Evolutionary conservation across 768 basidiomycete genomes (phyloP), one percentile per base, ranked within the genome.

Genomic region (Crepidotus variabilis): DNA sequence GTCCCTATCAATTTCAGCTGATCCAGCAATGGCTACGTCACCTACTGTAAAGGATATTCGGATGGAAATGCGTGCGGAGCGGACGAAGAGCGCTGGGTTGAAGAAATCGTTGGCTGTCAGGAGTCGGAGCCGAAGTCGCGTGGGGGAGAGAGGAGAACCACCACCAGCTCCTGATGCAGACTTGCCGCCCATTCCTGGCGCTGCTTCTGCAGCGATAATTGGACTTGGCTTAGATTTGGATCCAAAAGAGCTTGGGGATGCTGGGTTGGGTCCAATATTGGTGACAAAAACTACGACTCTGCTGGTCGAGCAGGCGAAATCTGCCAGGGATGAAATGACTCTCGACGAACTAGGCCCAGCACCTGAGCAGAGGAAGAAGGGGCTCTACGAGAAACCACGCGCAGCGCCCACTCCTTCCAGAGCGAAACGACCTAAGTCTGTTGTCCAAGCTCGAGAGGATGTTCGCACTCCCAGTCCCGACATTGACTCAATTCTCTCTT

Each of bases 11-110:
- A n/a, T 43, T 11, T 18, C 33, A 43, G 11, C 45, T 18, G 22
- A 32, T 21, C 36, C 4, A 28, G 24, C 35, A 28, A 11, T 20
- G 22, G 33, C 14, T 16, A 48, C 32, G 14, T 33, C 50, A 6
- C 32, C 43, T 1, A 59, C 62, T 11, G 51, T 64, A 18, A 67
- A 67, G 62, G 52, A 69, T 57, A 55, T 65, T 51, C 24, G 64
- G 13, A 49, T 68, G 58, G 61, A 62, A 59, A 33, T 67, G 54
- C 57, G 66, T 10, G 63, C 63, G n/a, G 58, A 61, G 22, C 61
- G 66, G 20, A 61, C 61, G 14, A 55, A 65, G n/a, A 69, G 66
- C 47, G 63, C 62, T 20, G 65, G 62, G 8, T 60, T 71, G 48
- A 65, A 65, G 32, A 62, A 61, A 47, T 63, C 52, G 21, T 47